Conservation (phyloP, 2,329 filamentous ascomycete genomes). For the Lithohypha guttulata region DNA sequence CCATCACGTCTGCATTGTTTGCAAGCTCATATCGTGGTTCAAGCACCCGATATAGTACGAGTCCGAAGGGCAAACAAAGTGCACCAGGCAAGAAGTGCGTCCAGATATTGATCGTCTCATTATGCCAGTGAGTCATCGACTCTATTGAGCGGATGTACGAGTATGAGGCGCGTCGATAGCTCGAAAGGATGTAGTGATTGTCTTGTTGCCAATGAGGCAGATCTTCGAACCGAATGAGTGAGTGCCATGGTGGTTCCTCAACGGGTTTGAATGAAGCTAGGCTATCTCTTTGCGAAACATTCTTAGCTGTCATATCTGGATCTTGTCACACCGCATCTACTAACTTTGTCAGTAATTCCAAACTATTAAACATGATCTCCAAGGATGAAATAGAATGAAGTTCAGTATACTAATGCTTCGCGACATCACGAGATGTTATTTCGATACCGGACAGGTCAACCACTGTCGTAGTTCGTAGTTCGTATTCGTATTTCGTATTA, state of each 20-base stretch:
- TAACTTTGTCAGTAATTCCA: too few relatives aligned
- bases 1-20: constrained; percentile 52
- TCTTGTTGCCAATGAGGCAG: constrained; percentile 48
- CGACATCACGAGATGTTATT: too few relatives aligned
- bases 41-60: constrained; percentile 47
- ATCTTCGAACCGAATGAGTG: constrained; percentile 37
- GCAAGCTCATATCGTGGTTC: constrained; percentile 57
- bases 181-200: constrained; percentile 57
- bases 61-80: constrained; percentile 28
- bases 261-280: too few relatives aligned
- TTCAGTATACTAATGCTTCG: too few relatives aligned
- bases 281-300: too few relatives aligned
- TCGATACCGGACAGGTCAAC: too few relatives aligned
- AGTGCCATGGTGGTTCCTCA: constrained; percentile 25
- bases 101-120: constrained; percentile 62
- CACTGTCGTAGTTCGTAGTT: too few relatives aligned
- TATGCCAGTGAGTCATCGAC: constrained; percentile 54
- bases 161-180: constrained; percentile 53
- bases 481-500: constrained; percentile 22
- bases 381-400: too few relatives aligned
- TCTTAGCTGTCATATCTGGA: too few relatives aligned
- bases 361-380: too few relatives aligned
- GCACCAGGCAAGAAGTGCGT: constrained; percentile 59
- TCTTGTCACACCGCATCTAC: too few relatives aligned
- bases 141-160: constrained; percentile 50